Conservation (phyloP, 164 flowering plant genomes). For the Macadamia integrifolia region DNA sequence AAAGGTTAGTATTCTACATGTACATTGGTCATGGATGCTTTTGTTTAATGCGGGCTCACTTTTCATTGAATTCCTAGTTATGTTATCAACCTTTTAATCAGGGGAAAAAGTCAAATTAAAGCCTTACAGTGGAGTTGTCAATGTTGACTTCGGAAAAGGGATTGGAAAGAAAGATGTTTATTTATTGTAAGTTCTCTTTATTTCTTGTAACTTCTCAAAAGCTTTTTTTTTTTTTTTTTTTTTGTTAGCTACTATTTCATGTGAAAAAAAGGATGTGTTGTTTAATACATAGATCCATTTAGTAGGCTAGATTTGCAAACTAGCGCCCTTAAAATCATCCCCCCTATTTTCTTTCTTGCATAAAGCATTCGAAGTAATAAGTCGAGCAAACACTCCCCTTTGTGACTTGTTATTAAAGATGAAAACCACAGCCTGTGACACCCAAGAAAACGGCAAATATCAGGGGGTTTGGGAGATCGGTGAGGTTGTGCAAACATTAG, state of each 20-base stretch:
- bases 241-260: not conserved
- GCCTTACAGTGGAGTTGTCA: constrained; percentile 90
- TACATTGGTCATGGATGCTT: not conserved
- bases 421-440: no score
- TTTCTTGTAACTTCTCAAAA: constrained; percentile 67
- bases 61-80: constrained; percentile 6
- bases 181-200: constrained; percentile 77
- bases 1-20: constrained; percentile 48
- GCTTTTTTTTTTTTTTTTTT: no score
- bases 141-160: constrained; percentile 88
- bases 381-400: no score
- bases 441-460: no score
- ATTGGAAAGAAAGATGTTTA: constrained; percentile 82
- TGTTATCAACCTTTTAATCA: constrained; percentile 25
- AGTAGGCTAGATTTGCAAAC: not conserved
- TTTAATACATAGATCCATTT: not conserved
- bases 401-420: no score
- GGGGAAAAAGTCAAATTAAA: constrained; percentile 72
- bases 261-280: not conserved
- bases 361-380: no score
- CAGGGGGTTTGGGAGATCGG: no score
- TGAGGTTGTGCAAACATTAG: no score
- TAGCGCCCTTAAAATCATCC: not conserved
- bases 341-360: no score
- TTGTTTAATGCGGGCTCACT: constrained; percentile 1